phyloP scores from a whole-genome alignment of 2,329 filamentous ascomycete species.

The Alternaria burnsii region DNA sequence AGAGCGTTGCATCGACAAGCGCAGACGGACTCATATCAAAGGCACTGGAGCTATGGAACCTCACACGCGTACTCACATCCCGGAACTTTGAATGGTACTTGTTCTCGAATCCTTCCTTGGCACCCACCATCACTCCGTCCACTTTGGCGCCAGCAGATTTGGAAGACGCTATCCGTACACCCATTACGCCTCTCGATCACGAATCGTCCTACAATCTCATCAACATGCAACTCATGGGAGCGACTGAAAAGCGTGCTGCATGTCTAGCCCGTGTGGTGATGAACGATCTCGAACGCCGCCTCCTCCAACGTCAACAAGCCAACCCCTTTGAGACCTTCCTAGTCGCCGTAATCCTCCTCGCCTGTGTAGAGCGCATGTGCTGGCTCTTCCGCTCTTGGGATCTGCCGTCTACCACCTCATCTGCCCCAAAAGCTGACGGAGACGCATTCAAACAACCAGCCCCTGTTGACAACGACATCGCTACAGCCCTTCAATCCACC shows the following conservation, averaged over 20 bases:
- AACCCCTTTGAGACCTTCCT: constrained; percentile 68
- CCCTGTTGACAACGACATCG: constrained; percentile 30
- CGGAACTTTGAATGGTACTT: constrained; percentile 59
- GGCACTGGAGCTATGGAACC: constrained; percentile 65
- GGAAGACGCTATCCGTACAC: constrained; percentile 37
- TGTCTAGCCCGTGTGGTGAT: constrained; percentile 63
- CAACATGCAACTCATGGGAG: constrained; percentile 63
- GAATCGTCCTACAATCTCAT: constrained; percentile 60
- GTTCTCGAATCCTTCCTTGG: constrained; percentile 55
- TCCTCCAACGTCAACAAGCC: constrained; percentile 65
- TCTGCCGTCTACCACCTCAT: constrained; percentile 10
- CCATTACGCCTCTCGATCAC: constrained; percentile 43
- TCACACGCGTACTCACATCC: constrained; percentile 64
- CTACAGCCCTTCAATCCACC: constrained; percentile 33
- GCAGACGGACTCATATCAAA: constrained; percentile 59
- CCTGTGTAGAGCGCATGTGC: constrained; percentile 67
- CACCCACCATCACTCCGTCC: constrained; percentile 44
- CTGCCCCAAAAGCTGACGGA: background rate
- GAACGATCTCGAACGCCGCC: constrained; percentile 67
- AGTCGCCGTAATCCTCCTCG: constrained; percentile 66
- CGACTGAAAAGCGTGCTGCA: constrained; percentile 63
- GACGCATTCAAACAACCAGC: constrained; percentile 12
- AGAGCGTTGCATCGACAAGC: constrained; percentile 42
- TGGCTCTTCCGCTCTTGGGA: constrained; percentile 66
- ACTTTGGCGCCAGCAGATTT: constrained; percentile 43